phyloP scores from a whole-genome alignment of 805 yeast genomes.

The Cyberlindnera petersonii region DNA sequence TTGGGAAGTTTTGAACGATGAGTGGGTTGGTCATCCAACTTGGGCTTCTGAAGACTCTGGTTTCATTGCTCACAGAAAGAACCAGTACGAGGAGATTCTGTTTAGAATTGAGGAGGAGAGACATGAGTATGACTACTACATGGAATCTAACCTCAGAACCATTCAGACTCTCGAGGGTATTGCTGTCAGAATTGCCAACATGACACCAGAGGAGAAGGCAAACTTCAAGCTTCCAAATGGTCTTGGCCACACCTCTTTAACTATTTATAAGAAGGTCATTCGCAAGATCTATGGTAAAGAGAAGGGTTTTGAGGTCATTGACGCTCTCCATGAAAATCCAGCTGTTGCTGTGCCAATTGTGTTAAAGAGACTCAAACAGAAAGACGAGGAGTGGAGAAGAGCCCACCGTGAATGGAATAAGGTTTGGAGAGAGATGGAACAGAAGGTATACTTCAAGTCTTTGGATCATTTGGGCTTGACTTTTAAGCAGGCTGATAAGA shows the following conservation, averaged over 20 bases:
- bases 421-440: conserved; percentile 98
- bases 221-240: conserved; percentile 87
- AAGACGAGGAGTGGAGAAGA: conserved; percentile 98
- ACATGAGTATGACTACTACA: conserved; percentile 92
- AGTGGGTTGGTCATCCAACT: conserved; percentile 99
- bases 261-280: conserved; percentile 90
- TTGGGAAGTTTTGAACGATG: conserved; percentile 97
- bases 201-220: conserved; percentile 87
- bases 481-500: conserved; percentile 95
- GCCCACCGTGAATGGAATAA: conserved; percentile 99
- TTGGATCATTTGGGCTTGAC: conserved; percentile 94
- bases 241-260: conserved; percentile 83
- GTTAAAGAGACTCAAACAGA: conserved; percentile 87
- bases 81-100: conserved; percentile 93
- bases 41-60: conserved; percentile 99
- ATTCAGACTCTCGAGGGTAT: conserved; percentile 94
- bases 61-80: conserved; percentile 96
- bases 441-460: conserved; percentile 88
- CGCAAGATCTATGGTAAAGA: conserved; percentile 91
- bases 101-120: conserved; percentile 97
- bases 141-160: conserved; percentile 92
- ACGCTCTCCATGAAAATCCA: conserved; percentile 92
- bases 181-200: conserved; percentile 87
- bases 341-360: conserved; percentile 94
- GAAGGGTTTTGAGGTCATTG: conserved; percentile 93